Percentiles rank a stretch among this genome's conserved stretches.
Evolutionary conservation across 352 stramenopile species (phyloP).

Genomic region (Peronospora belbahrii): DNA sequence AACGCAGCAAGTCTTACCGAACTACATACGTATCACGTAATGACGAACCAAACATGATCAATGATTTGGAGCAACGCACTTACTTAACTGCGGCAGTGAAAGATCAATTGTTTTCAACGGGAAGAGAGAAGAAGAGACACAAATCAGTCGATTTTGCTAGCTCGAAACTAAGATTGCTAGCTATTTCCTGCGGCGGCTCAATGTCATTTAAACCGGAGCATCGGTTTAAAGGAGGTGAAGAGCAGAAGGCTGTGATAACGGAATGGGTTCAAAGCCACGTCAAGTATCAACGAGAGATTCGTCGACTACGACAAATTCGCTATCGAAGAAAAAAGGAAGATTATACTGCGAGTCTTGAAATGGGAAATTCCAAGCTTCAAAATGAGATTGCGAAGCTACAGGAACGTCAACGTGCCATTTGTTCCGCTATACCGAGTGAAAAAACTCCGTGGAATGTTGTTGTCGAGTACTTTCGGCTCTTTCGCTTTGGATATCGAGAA

Average conservation of each 20-base stretch:
- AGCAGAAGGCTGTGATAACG: background rate
- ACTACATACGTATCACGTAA: background rate
- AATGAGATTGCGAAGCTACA: slow-evolving; percentile 9
- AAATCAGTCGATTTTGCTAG: background rate
- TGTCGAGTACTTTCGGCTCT: slow-evolving; percentile 21
- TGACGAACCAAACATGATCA: background rate
- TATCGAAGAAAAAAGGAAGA: slow-evolving; percentile 18
- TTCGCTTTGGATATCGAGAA: slow-evolving; percentile 9
- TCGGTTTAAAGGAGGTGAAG: slow-evolving; percentile 4
- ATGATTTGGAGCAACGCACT: background rate
- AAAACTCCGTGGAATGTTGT: slow-evolving; percentile 15
- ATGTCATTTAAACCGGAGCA: background rate
- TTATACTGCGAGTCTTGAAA: slow-evolving; percentile 3
- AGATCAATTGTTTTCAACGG: background rate
- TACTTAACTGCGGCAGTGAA: background rate
- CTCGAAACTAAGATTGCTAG: slow-evolving; percentile 10
- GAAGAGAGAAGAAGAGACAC: slow-evolving; percentile 7
- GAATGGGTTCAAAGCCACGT: slow-evolving; percentile 3
- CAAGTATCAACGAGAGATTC: slow-evolving; percentile 11
- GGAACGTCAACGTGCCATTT: slow-evolving; percentile 7
- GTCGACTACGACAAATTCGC: slow-evolving; percentile 12
- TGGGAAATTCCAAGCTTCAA: background rate
- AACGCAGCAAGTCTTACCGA: slow-evolving; percentile 1
- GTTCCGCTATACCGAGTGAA: background rate
- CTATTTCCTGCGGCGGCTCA: background rate